phyloP scores from a whole-genome alignment of 2,329 filamentous ascomycete species.

The Exophiala dermatitidis region DNA sequence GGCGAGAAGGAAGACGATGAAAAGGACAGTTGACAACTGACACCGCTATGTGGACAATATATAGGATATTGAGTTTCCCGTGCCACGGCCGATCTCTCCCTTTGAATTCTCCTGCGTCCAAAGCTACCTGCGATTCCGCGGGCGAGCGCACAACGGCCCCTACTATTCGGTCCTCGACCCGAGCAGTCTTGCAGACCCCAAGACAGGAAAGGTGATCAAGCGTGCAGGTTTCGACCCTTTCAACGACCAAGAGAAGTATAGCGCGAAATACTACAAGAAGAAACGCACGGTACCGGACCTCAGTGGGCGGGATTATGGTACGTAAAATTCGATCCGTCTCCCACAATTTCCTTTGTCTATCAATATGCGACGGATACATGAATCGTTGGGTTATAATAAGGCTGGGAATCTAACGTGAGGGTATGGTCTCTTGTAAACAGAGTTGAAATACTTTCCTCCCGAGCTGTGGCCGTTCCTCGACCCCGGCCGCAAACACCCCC shows the following conservation, averaged over 20 bases:
- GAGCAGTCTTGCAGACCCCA: constrained; percentile 36
- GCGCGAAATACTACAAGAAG: constrained; percentile 49
- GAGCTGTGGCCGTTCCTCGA: constrained; percentile 52
- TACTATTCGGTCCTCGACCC: constrained; percentile 50
- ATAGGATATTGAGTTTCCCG: constrained; percentile 14
- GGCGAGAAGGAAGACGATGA: not conserved
- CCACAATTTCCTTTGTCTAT: too few species aligned
- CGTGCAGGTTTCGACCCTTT: constrained; percentile 53
- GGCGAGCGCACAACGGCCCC: constrained; percentile 52
- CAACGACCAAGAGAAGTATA: constrained; percentile 54
- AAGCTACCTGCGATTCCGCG: constrained; percentile 47
- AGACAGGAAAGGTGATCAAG: constrained; percentile 34
- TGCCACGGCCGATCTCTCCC: constrained; percentile 15
- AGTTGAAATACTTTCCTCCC: constrained; percentile 52
- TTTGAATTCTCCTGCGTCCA: constrained; percentile 44
- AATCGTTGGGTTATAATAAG: too few species aligned
- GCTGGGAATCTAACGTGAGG: too few species aligned
- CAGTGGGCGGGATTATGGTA: constrained; percentile 49
- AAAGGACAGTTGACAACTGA: not conserved
- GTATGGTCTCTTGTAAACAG: constrained; percentile 24
- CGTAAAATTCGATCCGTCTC: constrained; percentile 26
- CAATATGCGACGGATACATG: too few species aligned
- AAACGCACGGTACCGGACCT: constrained; percentile 50
- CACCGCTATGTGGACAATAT: not conserved
- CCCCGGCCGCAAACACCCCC: constrained; percentile 36